A percentile compares a stretch with the other conserved stretches of the same genome.
Conservation (phyloP, 768 basidiomycete species). For the Cubamyces lactineus region DNA sequence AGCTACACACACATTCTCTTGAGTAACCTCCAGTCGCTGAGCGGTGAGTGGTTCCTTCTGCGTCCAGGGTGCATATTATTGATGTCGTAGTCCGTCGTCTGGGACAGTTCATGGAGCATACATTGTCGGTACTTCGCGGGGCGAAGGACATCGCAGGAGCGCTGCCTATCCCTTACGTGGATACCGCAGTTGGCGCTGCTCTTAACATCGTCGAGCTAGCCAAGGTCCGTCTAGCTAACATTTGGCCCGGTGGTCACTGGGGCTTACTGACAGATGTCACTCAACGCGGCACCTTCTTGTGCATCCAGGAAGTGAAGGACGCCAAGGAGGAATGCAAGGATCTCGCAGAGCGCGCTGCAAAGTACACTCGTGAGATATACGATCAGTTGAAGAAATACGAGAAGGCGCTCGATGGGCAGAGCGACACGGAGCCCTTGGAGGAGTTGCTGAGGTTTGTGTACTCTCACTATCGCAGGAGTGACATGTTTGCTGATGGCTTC, state of each 20-base stretch:
- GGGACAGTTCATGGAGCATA: neutral
- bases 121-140: neutral
- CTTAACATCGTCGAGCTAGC: neutral
- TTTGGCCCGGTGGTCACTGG: neutral
- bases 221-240: neutral
- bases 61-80: neutral
- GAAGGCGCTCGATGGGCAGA: neutral
- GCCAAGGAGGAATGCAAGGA: neutral
- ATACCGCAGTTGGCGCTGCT: neutral
- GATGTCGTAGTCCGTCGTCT: neutral
- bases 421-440: neutral
- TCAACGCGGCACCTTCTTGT: too few relatives aligned
- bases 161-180: constrained; percentile 1
- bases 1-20: neutral
- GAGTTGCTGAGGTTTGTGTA: neutral
- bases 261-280: too few relatives aligned
- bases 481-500: neutral
- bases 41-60: neutral
- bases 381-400: neutral
- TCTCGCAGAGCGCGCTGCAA: constrained; percentile 1
- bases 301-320: constrained; percentile 2
- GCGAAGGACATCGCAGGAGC: neutral
- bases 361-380: neutral
- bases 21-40: neutral
- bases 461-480: neutral